Base-by-base conservation (phyloP, 345 rosid genomes). In the Cardiospermum halicacabum region DNA sequence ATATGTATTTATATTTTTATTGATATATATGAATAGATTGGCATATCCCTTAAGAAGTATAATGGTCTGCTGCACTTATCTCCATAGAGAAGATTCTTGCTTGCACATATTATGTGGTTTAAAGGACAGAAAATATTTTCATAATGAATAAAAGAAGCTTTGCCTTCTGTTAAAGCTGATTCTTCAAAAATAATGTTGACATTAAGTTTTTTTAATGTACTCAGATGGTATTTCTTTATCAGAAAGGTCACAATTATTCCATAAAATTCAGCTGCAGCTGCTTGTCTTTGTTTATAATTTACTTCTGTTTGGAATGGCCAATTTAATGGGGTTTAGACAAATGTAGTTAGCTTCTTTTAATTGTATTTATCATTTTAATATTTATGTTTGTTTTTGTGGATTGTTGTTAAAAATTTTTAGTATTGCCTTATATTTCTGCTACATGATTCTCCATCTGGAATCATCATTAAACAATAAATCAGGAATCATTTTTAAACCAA, bases 401-500 rank as follows among this genome's bases (percentile, higher is more conserved):
- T 47, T 47, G 50, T n/a, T 45, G 51, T 47, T 47, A 47, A 6
- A 5, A 21, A 5, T 19, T 47, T 45, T 11, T 45, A 16, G 50
- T 18, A 45, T 45, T 45, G 50, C 50, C 50, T n/a, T 45, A 16
- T 4, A 50, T 19, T 47, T 47, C 24, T 47, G 43, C 54, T 67
- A 16, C 36, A 31, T 22, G 45, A 31, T 56, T 43, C 13, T 56
- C 51, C 8, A 25, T 58, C 10, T 5, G 39, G 37, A 32, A 32
- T 32, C 37, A 4, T 32, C 9, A 4, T 32, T 32, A 4, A 4
- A 10, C 5, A 32, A 32, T 32, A 32, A 5, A 0, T 32, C 9
- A 32, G 37, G 13, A 67, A 48, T 59, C 56, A 18, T 72, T 18
- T 65, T 66, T 43, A 30, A 56, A 13, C n/a, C n/a, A n/a, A n/a